phyloP scores from a whole-genome alignment of 2,329 filamentous ascomycete species.

The Penicillium sp. region DNA sequence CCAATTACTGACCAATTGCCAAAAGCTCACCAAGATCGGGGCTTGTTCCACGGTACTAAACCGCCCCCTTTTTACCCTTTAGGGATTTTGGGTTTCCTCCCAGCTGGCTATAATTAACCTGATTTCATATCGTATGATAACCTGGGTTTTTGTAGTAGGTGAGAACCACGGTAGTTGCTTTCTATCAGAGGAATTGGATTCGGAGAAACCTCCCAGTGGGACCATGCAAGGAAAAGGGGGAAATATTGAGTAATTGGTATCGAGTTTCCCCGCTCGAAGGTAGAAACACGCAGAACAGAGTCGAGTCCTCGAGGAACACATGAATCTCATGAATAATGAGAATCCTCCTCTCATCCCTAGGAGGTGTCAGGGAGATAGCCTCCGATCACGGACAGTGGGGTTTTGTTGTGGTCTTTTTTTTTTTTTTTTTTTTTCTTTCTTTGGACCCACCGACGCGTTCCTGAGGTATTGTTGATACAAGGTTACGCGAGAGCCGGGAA shows the following conservation, averaged over 20 bases:
- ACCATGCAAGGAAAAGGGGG: constrained; percentile 5
- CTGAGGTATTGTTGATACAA: constrained; percentile 19
- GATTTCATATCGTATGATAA: constrained; percentile 5
- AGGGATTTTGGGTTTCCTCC: constrained; percentile 6
- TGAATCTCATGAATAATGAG: neutral
- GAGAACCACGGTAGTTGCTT: neutral
- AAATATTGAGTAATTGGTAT: neutral
- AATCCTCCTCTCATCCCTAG: neutral
- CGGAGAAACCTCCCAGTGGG: neutral
- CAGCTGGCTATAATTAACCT: constrained; percentile 10
- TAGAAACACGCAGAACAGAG: neutral
- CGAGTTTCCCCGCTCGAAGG: neutral
- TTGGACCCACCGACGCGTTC: constrained; percentile 31
- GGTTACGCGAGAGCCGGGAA: constrained; percentile 8
- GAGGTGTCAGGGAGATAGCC: constrained; percentile 20
- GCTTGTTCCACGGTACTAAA: constrained; percentile 2
- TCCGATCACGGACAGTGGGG: constrained; percentile 21
- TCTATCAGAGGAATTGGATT: neutral
- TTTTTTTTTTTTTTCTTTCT: too few relatives aligned
- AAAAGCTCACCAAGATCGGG: neutral
- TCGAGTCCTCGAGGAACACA: neutral
- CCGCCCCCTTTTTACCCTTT: constrained; percentile 9
- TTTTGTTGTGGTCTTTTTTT: constrained; percentile 1
- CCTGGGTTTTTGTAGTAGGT: neutral
- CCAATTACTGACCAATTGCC: constrained; percentile 3